These are phyloP conservation scores for Thelephora terrestris DNA, from an alignment of 1,284 basidiomycete genomes.

Conservation along the genomic window DNA sequence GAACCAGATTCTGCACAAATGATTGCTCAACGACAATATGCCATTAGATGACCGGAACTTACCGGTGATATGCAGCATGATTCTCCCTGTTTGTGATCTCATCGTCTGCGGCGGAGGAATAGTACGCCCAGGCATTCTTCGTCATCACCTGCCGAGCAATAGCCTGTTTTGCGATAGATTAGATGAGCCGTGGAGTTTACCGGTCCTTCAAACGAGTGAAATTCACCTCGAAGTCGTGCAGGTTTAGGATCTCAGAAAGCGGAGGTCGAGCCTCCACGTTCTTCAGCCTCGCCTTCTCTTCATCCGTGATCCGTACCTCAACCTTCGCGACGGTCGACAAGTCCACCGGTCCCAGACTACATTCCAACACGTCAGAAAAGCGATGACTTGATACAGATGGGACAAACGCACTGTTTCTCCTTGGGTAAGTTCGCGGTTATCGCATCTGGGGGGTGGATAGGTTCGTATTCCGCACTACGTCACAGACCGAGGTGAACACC, in stretches of 20 bases:
- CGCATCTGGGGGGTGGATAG: slow-evolving; percentile 83
- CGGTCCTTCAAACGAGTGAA: background rate
- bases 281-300: slow-evolving; percentile 48
- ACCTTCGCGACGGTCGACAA: slow-evolving; percentile 49
- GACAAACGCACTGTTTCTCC: slow-evolving; percentile 51
- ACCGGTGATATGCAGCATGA: slow-evolving; percentile 78
- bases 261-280: slow-evolving; percentile 50
- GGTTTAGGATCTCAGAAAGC: slow-evolving; percentile 70
- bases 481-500: slow-evolving; percentile 3
- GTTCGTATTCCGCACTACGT: slow-evolving; percentile 64
- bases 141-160: slow-evolving; percentile 68
- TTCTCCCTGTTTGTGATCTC: slow-evolving; percentile 88
- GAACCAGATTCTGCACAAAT: slow-evolving; percentile 72
- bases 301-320: slow-evolving; percentile 45
- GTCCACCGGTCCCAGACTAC: slow-evolving; percentile 62
- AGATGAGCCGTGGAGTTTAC: background rate
- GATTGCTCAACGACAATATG: background rate
- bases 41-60: slow-evolving; percentile 6
- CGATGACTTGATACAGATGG: slow-evolving; percentile 2
- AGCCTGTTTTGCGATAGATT: slow-evolving; percentile 30
- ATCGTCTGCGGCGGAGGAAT: slow-evolving; percentile 80
- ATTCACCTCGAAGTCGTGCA: slow-evolving; percentile 87
- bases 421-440: slow-evolving; percentile 74
- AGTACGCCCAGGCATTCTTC: slow-evolving; percentile 85
- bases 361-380: slow-evolving; percentile 12